Conservation (phyloP, 179 eudicot species). For the Carnegiea gigantea region DNA sequence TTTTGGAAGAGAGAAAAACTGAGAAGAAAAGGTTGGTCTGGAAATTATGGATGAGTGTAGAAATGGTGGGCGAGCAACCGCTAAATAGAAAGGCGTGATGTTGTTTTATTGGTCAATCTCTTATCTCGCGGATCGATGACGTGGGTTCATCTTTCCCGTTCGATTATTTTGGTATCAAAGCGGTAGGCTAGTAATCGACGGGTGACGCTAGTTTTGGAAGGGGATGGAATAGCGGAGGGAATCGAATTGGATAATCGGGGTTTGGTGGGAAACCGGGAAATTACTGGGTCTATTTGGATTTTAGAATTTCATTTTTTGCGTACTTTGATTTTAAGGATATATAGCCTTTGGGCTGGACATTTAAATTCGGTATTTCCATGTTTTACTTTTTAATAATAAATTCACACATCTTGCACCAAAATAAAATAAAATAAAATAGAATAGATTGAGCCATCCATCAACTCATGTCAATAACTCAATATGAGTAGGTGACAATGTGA, state of each 20-base stretch:
- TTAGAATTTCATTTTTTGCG: neutral
- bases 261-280: slow-evolving; percentile 1
- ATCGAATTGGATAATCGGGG: neutral
- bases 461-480: too few relatives aligned
- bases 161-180: neutral
- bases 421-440: too few relatives aligned
- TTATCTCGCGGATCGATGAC: slow-evolving; percentile 32
- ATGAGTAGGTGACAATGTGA: too few relatives aligned
- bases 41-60: neutral
- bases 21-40: neutral
- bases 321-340: neutral
- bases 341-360: neutral
- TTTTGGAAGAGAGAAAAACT: neutral
- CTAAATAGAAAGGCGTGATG: neutral
- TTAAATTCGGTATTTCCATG: neutral
- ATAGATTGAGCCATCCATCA: too few relatives aligned
- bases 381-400: too few relatives aligned
- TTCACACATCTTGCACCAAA: too few relatives aligned
- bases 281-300: neutral
- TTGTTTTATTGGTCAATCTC: neutral
- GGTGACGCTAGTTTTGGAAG: neutral
- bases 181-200: neutral
- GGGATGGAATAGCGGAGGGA: neutral
- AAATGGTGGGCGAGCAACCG: neutral
- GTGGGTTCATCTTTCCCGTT: neutral